Conservation (phyloP, 2,329 filamentous ascomycete species). For the Aspergillus sp. region DNA sequence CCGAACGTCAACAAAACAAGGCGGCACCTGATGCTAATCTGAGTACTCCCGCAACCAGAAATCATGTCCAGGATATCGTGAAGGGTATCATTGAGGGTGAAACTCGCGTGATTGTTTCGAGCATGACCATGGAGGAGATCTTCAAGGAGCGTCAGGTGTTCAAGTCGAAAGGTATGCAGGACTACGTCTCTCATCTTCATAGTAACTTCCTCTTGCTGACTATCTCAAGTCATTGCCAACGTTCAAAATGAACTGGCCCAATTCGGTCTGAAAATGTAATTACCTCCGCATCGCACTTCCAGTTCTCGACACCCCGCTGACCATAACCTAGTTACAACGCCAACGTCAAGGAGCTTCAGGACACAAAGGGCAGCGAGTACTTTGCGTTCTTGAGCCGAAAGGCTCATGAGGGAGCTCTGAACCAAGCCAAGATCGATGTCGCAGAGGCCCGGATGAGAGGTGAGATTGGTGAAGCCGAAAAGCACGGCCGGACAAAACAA, state of each 20-base stretch:
- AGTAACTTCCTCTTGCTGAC: neutral
- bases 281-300: constrained; percentile 6
- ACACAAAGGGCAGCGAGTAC: constrained; percentile 78
- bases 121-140: constrained; percentile 92
- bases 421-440: constrained; percentile 69
- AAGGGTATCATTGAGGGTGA: constrained; percentile 90
- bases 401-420: constrained; percentile 80
- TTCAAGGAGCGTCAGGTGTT: constrained; percentile 76
- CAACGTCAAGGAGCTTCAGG: constrained; percentile 84
- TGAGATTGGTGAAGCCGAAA: constrained; percentile 66
- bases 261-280: constrained; percentile 72
- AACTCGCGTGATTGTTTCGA: constrained; percentile 76
- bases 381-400: constrained; percentile 80
- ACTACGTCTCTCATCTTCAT: neutral
- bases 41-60: constrained; percentile 48
- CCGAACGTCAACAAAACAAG: constrained; percentile 38
- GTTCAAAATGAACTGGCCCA: constrained; percentile 78
- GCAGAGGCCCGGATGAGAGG: constrained; percentile 62
- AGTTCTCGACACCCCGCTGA: constrained; percentile 1
- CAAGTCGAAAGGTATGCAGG: constrained; percentile 61
- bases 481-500: constrained; percentile 76
- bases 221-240: constrained; percentile 62
- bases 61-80: constrained; percentile 79
- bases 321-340: constrained; percentile 56
- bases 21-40: constrained; percentile 37